Evolutionary conservation across 2,329 filamentous ascomycete genomes (phyloP), one percentile per base, ranked within the genome.

Genomic region (Penicillium freii): DNA sequence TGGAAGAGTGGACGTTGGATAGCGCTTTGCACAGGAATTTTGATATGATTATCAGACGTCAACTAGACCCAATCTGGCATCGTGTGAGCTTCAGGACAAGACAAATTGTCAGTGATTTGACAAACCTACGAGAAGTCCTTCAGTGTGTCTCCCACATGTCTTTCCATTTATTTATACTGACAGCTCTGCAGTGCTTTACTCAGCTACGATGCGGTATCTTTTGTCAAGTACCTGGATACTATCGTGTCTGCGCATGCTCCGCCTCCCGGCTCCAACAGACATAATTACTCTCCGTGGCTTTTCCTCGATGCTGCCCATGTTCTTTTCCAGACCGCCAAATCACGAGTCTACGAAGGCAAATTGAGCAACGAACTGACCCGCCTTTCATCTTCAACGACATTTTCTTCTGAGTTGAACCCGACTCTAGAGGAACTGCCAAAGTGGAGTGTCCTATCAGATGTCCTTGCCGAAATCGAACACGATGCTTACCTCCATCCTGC

Each of bases 61-160:
- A 99, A 73, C 80, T 99, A 19, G 92, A 97, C 69, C 92, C 93
- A 5, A 92, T 97, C 57, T 99, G 94, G 94, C 94, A 99, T 77
- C 86, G 94, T 53, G 90, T 96, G 51, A 97, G 90, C 73, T 96
- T 90, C 82, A 92, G 94, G 75, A 97, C 93, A 2, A 91, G 89
- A 68, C 92, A 97, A 75, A 96, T 99, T 65, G 93, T 96, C 56
- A 89, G 87, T 67, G 94, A 97, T 71, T 75, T 99, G 65, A 89
- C 88, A 0, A 87, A 96, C 19, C 81, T 99, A 38, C 85, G 93
- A 56, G 87, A 86, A 23, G 88, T 97, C 73, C 82, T 99, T 17
- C 89, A 93, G 74, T 88, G 81, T 36, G 76, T 62, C 23, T 11
- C n/a, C 34, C 27, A 31, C 25, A 10, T 36, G 31, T 10, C 0